These are phyloP conservation scores for Telfairia occidentalis DNA, from an alignment of 331 rosid species.

Conservation along the genomic window DNA sequence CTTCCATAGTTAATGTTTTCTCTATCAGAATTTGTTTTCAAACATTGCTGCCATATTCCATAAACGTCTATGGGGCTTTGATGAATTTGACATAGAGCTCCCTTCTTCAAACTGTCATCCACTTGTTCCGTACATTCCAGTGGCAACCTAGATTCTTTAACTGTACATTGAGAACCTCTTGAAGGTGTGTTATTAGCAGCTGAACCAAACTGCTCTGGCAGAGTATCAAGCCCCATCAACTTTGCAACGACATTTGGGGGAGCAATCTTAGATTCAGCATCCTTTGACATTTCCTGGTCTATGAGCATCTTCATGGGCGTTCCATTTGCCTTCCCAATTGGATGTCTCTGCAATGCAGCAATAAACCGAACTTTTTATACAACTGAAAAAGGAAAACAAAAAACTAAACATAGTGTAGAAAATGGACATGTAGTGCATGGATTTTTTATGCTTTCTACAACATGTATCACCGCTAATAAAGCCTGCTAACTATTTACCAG, in stretches of 20 bases:
- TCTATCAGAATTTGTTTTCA: slow-evolving; percentile 32
- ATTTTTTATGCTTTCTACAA: background rate
- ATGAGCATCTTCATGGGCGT: slow-evolving; percentile 63
- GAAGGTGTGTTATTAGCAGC: slow-evolving; percentile 40
- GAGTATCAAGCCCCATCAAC: slow-evolving; percentile 87
- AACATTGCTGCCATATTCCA: slow-evolving; percentile 69
- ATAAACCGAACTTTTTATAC: slow-evolving; percentile 34
- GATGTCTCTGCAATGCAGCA: slow-evolving; percentile 39
- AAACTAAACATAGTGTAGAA: background rate
- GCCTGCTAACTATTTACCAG: slow-evolving; percentile 36
- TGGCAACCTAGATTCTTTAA: slow-evolving; percentile 32
- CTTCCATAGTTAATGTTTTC: slow-evolving; percentile 50
- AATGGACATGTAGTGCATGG: background rate
- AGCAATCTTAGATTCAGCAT: slow-evolving; percentile 35
- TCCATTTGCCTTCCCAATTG: slow-evolving; percentile 35
- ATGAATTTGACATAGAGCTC: slow-evolving; percentile 33
- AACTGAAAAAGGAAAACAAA: slow-evolving; percentile 15
- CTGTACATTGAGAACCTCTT: slow-evolving; percentile 33
- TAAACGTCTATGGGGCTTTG: slow-evolving; percentile 38
- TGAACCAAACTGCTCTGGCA: slow-evolving; percentile 44
- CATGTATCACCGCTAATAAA: background rate
- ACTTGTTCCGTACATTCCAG: slow-evolving; percentile 37
- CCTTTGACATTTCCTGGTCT: slow-evolving; percentile 83
- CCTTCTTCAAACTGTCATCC: slow-evolving; percentile 37
- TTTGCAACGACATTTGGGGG: slow-evolving; percentile 82